Conservation (phyloP, 352 stramenopile genomes). For the Peronospora destructor region DNA sequence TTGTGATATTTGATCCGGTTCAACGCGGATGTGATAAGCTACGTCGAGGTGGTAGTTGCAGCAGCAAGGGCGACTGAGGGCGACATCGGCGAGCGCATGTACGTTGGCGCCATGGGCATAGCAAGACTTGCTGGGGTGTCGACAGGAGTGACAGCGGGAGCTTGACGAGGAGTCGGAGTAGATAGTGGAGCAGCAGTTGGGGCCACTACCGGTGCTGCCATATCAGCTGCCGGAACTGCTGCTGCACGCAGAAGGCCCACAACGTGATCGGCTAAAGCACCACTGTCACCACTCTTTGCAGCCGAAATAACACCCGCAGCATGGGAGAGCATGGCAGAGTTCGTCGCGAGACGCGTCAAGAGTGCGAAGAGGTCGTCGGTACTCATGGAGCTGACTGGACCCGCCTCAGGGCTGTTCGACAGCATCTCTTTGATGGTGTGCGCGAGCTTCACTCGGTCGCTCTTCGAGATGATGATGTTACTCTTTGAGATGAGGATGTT, state of each 20-base stretch:
- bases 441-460: too few species aligned
- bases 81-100: neutral
- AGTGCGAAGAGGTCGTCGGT: too few species aligned
- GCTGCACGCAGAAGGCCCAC: constrained; percentile 4
- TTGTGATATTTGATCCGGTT: neutral
- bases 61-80: neutral
- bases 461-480: too few species aligned
- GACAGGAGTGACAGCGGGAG: neutral
- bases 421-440: too few species aligned
- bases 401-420: too few species aligned
- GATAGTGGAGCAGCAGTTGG: neutral
- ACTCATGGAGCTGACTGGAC: too few species aligned
- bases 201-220: neutral
- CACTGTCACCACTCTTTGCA: constrained; percentile 6
- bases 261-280: constrained; percentile 6
- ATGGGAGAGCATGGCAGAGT: too few species aligned
- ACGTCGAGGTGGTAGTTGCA: constrained; percentile 1
- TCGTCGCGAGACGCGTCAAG: too few species aligned
- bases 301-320: constrained; percentile 9
- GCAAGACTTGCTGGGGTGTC: neutral
- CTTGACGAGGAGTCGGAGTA: neutral
- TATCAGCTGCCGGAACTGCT: neutral
- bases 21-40: neutral
- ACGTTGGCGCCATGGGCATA: neutral
- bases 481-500: too few species aligned